phyloP scores from a whole-genome alignment of 2,329 filamentous ascomycete genomes.

The Venturia effusa region DNA sequence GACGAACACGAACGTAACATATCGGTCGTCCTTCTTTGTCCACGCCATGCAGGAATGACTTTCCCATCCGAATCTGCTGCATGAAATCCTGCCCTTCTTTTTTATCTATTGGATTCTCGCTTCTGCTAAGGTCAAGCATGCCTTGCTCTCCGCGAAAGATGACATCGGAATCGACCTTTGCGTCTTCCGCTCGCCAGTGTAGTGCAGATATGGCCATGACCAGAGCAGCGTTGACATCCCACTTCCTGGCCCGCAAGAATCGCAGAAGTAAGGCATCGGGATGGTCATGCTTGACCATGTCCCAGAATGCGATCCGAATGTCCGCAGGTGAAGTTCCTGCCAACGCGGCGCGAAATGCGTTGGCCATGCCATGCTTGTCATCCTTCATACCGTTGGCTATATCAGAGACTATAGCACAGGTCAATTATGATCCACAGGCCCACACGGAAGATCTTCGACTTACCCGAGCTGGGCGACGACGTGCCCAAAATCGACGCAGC shows the following conservation, averaged over 20 bases:
- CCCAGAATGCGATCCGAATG: slow-evolving; percentile 75
- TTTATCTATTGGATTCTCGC: slow-evolving; percentile 43
- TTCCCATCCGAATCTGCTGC: slow-evolving; percentile 74
- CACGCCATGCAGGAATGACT: slow-evolving; percentile 80
- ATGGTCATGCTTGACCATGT: slow-evolving; percentile 89
- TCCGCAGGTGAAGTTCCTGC: slow-evolving; percentile 66
- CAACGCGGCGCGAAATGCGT: slow-evolving; percentile 74
- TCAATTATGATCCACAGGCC: slow-evolving; percentile 21
- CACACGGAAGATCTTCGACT: slow-evolving; percentile 9
- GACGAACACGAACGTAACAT: slow-evolving; percentile 69
- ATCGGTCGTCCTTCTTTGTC: slow-evolving; percentile 81
- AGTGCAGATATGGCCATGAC: slow-evolving; percentile 92
- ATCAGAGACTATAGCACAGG: slow-evolving; percentile 24
- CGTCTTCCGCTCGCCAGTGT: slow-evolving; percentile 75
- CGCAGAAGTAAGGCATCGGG: slow-evolving; percentile 62
- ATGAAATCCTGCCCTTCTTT: slow-evolving; percentile 69
- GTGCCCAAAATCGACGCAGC: slow-evolving; percentile 8
- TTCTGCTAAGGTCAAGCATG: slow-evolving; percentile 50
- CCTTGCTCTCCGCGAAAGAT: slow-evolving; percentile 38
- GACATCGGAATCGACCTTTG: slow-evolving; percentile 83
- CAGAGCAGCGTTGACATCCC: slow-evolving; percentile 87
- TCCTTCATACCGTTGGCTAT: slow-evolving; percentile 35
- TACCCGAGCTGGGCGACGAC: slow-evolving; percentile 5
- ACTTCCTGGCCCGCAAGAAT: slow-evolving; percentile 45
- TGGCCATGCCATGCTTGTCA: slow-evolving; percentile 88